Conservation (phyloP, 345 rosid species). For the Euphorbia peplus region DNA sequence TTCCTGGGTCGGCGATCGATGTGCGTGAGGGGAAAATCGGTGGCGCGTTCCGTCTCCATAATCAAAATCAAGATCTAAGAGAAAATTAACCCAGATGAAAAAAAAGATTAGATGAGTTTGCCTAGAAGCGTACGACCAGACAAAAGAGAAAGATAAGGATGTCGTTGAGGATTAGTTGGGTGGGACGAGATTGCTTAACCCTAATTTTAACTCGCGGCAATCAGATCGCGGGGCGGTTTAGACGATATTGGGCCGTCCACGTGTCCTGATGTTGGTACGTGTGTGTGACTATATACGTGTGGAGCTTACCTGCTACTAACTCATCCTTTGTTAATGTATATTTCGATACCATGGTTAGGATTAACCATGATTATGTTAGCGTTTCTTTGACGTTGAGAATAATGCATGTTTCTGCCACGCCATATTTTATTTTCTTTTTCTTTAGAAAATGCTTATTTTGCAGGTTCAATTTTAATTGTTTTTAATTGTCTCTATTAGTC, state of each 20-base stretch:
- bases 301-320: neutral
- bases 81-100: neutral
- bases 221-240: conserved; percentile 19
- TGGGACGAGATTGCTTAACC: conserved; percentile 25
- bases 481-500: too few relatives aligned
- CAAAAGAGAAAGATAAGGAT: neutral
- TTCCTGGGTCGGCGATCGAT: conserved; percentile 85
- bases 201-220: conserved; percentile 40
- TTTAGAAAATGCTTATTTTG: too few relatives aligned
- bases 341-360: conserved; percentile 25
- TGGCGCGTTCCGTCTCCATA: conserved; percentile 91
- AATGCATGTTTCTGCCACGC: neutral
- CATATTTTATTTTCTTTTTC: too few relatives aligned
- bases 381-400: neutral
- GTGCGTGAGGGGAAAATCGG: conserved; percentile 60
- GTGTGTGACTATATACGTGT: conserved; percentile 8
- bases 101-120: neutral
- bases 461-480: too few relatives aligned
- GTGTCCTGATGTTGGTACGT: conserved; percentile 33
- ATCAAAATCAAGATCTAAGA: neutral
- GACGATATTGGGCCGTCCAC: conserved; percentile 43
- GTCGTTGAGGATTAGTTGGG: neutral
- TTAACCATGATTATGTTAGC: conserved; percentile 45
- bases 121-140: neutral
- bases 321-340: neutral